Base-by-base conservation (phyloP, 108 stramenopile genomes). In the Chaetoceros muelleri region DNA sequence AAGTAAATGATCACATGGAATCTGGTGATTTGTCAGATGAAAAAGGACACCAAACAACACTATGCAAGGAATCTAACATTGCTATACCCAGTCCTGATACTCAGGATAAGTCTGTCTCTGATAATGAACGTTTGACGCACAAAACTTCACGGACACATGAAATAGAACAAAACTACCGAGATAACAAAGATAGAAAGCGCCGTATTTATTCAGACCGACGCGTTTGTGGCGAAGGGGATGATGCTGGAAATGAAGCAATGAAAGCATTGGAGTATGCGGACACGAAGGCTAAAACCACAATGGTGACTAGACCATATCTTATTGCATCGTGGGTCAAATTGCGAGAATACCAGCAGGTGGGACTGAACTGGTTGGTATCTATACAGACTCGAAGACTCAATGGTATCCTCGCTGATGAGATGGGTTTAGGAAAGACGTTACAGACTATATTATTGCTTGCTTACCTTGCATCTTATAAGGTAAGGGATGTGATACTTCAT, bases 321-420 rank as follows among this genome's bases (percentile, higher is more conserved):
- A 61, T 92, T 20, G 72, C 86, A 5, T 53, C 61, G 10, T 85
- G 84, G 84, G 84, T 92, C 2, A 87, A 92, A 60, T 69, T 99
- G 45, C 71, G 98, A 40, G 75, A 76, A 55, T 99, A 99, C 65
- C 98, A 99, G 82, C 93, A 96, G 28, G 63, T 76, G 51, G 96
- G 98, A 1, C 70, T 99, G 49, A 92, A 94, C 60, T 99, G 98
- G 98, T 76, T 99, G 13, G 94, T 95, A 27, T 95, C 94, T 3
- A 71, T 95, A 34, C 94, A 95, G 47, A 81, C 92, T 26, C 71
- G 96, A 17, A 80, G 93, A 17, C 76, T 99, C 50, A 99, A 99
- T 69, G 96, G 96, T 0, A 99, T 99, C 55, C 75, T 99, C n/a
- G 98, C 98, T 0, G 98, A 97, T 78, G 98, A 96, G 71, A 96